Conservation (phyloP, 441 rosid genomes). For the Sinapis alba region DNA sequence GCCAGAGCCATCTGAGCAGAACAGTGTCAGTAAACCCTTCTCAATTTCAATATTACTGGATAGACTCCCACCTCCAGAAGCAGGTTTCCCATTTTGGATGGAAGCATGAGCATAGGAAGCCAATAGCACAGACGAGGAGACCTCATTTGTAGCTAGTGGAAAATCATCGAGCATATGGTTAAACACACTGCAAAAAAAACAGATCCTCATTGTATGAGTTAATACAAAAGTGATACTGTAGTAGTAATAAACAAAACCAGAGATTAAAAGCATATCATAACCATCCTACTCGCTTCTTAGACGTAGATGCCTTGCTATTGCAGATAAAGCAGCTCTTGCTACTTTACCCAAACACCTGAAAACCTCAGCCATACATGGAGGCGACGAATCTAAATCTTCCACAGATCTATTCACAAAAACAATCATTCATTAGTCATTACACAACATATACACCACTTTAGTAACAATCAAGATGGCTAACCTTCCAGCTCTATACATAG, state of each 20-base stretch:
- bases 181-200: constrained; percentile 67
- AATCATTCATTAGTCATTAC: background rate
- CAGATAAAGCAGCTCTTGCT: constrained; percentile 87
- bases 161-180: constrained; percentile 89
- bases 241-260: constrained; percentile 12
- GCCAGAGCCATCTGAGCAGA: constrained; percentile 82
- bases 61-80: constrained; percentile 71
- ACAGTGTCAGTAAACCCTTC: constrained; percentile 84
- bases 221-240: background rate
- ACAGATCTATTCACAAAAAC: constrained; percentile 53
- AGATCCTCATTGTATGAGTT: constrained; percentile 27
- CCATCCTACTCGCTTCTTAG: constrained; percentile 89
- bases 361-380: constrained; percentile 94
- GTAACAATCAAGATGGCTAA: constrained; percentile 16
- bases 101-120: constrained; percentile 69
- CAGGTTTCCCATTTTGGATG: constrained; percentile 73
- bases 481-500: constrained; percentile 94
- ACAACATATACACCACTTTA: background rate
- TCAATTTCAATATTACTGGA: constrained; percentile 70
- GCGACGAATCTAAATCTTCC: constrained; percentile 92
- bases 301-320: constrained; percentile 91
- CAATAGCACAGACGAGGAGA: constrained; percentile 83
- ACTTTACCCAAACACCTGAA: constrained; percentile 94
- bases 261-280: constrained; percentile 34
- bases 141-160: constrained; percentile 87